Evolutionary conservation across 257 asterid genomes (phyloP), one percentile per base, ranked within the genome.

Genomic region (Hygrophila difformis): DNA sequence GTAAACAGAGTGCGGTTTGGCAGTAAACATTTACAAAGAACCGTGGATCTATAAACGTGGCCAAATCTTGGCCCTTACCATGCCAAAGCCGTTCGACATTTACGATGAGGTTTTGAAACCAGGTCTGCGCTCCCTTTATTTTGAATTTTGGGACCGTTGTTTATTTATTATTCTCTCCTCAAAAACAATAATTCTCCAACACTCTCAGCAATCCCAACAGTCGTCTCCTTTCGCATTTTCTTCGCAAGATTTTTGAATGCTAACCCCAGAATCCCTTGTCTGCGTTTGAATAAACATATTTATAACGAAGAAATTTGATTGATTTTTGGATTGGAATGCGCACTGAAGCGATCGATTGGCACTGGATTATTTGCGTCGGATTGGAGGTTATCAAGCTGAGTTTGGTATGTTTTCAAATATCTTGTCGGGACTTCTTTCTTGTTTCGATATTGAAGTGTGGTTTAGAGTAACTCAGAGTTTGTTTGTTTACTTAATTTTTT

Each of bases 141-240:
- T 78, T 75, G 78, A 78, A 78, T 63, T 74, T 49, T 53, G 8
- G 52, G 68, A 65, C 78, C 77, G 77, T 68, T 68, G 65, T 3
- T 11, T 28, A 17, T 49, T 29, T 51, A 24, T 19, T 22, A 44
- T 26, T 70, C 57, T 43, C 51, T 35, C 51, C 6, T 15, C 5
- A 41, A 47, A 40, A 53, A 46, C 67, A 57, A 26, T 26, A 26
- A 26, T 26, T 26, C 53, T 50, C 48, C 33, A 16, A 29, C 17
- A 47, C 43, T 44, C 66, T 21, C 60, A 48, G 33, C 38, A 14
- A 60, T 16, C 55, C 40, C 64, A 37, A 3, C 39, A 17, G 29
- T 38, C 33, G 2, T 39, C 54, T 42, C 41, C 57, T 9, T 43
- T 50, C 41, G 31, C 31, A 26, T 26, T 26, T 26, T 26, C 31